Evolutionary conservation across 306 rosid genomes (phyloP), one percentile per base, ranked within the genome.

Genomic region (Quercus engelmannii): DNA sequence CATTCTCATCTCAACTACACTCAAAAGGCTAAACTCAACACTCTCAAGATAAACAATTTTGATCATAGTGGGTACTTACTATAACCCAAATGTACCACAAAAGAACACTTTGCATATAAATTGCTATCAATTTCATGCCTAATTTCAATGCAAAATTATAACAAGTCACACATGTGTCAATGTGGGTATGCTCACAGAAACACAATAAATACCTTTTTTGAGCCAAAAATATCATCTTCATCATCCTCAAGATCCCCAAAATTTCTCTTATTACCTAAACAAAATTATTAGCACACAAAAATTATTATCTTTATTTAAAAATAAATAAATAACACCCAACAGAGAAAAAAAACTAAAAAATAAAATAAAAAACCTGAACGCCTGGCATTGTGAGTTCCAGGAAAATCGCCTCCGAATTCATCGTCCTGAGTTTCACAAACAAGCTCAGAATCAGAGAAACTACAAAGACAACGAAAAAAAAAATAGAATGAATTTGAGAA

Each of bases 351-450:
- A n/a, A 63, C 62, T 30, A 26, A 71, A 25, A 33, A n/a, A 13
- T 69, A 70, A 72, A 11, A 0, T 23, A 28, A 81, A 25, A 56
- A 69, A 89, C 95, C 97, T 55, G 97, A 78, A 23, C 85, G 93
- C 72, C 87, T 83, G 51, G 81, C 7, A 65, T 58, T 80, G 35
- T 79, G 78, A 25, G 80, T 18, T 80, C 90, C 98, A 49, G 77
- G 52, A 74, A 89, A 82, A 55, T 83, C 91, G 28, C 93, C 97
- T 72, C 93, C 97, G 62, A 91, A 94, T 88, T 90, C 98, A 79
- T 91, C 96, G 17, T 94, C 98, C 96, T 94, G 75, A 11, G 61
- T 8, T 55, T 31, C 78, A n/a, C 69, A 76, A 52, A 71, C 23
- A 83, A 58, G 74, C 3, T 43, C 41, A 41, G 19, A 65, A 72